Evolutionary conservation across 1,284 basidiomycete genomes (phyloP), one percentile per base, ranked within the genome.

Genomic region (Cutaneotrichosporon cavernicola): DNA sequence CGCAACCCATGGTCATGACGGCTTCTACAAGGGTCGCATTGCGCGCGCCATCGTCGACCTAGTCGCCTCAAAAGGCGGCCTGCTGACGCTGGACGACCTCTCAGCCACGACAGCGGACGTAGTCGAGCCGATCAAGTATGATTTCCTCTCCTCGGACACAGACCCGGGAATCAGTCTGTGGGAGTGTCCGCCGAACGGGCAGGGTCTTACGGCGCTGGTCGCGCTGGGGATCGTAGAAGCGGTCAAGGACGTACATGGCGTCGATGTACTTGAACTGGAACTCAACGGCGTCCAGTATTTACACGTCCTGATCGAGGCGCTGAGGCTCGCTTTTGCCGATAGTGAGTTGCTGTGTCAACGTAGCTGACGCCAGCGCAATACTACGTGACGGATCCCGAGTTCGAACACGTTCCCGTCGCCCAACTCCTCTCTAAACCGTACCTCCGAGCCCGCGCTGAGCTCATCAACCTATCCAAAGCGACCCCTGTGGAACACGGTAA

Each of bases 161-260:
- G 70, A 64, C 52, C 66, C 58, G 30, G 62, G 51, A 86, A 83
- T 22, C 82, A 84, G 26, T 83, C 90, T 90, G 64, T 74, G 84
- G 62, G 76, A 79, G 88, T 94, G 92, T 72, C 92, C 92, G 6
- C 92, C 93, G 0, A 97, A 96, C 76, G 92, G 94, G 11, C 94
- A 97, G 86, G 94, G 90, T 78, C 86, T 97, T n/a, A 92, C 91
- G 1, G 92, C 95, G 0, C 85, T 97, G 5, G 82, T 97, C 56
- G 91, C 93, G 6, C 84, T 97, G 10, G 95, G 94, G 1, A 92
- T 99, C 62, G 82, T 99, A 52, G 95, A 98, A 72, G 87, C 86
- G 34, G 84, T 96, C 26, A 89, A 96, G 79, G 86, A 86, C 59
- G 85, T 88, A 73, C 88, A 89, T 2, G 86, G 87, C 63, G 85